A percentile compares a stretch with the other conserved stretches of the same genome.
Conservation (phyloP, 192 early-diverging fungal genomes). For the Coemansia sp. region DNA sequence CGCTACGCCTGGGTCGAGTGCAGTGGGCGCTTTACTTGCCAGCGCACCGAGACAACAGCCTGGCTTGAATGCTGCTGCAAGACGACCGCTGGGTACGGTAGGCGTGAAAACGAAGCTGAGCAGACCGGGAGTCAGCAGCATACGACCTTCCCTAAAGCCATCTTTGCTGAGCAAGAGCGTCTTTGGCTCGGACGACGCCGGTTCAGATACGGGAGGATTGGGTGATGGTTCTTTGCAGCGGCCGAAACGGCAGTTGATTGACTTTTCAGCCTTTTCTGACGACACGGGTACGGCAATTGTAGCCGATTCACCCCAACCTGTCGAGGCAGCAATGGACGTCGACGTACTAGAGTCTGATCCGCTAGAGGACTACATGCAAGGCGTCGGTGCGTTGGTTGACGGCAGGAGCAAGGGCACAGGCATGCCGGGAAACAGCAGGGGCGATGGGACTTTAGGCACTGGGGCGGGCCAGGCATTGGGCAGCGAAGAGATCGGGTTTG, state of each 20-base stretch:
- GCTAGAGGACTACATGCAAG: constrained; percentile 86
- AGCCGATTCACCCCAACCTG: not conserved
- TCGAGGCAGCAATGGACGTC: constrained; percentile 26
- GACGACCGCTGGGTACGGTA: not conserved
- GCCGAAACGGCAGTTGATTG: not conserved
- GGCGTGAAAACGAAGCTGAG: constrained; percentile 9
- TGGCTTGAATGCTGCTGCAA: not conserved
- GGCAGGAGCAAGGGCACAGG: constrained; percentile 8
- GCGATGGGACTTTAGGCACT: not conserved
- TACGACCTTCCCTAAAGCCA: constrained; percentile 42
- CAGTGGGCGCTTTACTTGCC: not conserved
- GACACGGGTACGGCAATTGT: no score
- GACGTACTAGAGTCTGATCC: constrained; percentile 62
- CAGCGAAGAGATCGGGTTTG: constrained; percentile 52
- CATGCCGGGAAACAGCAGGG: constrained; percentile 8
- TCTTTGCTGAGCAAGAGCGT: constrained; percentile 21
- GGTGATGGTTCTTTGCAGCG: not conserved
- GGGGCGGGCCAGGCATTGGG: constrained; percentile 29
- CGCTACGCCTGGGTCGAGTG: not conserved
- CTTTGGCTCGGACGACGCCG: constrained; percentile 28
- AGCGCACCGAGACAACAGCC: not conserved
- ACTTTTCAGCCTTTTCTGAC: not conserved
- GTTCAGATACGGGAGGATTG: not conserved
- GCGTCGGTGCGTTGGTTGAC: not conserved
- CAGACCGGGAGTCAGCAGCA: constrained; percentile 43